These are phyloP conservation scores for Ceratocystiopsis minuta DNA, from an alignment of 2,329 filamentous ascomycete species.

Conservation along the genomic window DNA sequence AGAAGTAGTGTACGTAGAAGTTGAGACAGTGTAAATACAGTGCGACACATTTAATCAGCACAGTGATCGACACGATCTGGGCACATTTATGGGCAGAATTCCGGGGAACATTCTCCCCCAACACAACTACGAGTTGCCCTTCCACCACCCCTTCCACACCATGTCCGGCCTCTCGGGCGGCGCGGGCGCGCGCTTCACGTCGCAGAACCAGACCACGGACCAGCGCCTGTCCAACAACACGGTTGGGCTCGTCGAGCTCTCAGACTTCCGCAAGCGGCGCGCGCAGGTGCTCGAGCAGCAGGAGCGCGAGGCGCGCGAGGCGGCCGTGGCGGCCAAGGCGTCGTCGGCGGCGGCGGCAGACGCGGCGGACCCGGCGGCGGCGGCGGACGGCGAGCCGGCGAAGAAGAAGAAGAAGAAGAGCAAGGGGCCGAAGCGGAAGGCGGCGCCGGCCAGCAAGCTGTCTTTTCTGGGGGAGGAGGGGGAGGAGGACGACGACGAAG, in stretches of 20 bases:
- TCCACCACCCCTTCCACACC: not conserved
- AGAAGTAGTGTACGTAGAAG: slow-evolving; percentile 15
- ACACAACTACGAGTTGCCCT: too few species aligned
- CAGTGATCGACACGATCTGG: too few species aligned
- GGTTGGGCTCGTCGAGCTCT: slow-evolving; percentile 77
- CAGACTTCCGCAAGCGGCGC: slow-evolving; percentile 89
- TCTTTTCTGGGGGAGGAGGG: slow-evolving; percentile 37
- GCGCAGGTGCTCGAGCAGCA: slow-evolving; percentile 87
- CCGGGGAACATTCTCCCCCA: too few species aligned
- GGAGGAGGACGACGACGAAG: slow-evolving; percentile 2
- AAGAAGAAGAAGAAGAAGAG: slow-evolving; percentile 28
- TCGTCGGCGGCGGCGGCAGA: not conserved
- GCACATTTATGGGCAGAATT: too few species aligned
- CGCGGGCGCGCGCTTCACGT: slow-evolving; percentile 45
- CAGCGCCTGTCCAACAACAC: slow-evolving; percentile 72
- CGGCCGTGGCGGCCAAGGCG: slow-evolving; percentile 36
- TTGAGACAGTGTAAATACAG: too few species aligned
- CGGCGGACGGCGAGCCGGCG: slow-evolving; percentile 11
- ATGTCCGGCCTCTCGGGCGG: slow-evolving; percentile 22
- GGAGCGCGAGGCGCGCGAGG: slow-evolving; percentile 60
- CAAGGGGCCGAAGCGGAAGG: slow-evolving; percentile 27
- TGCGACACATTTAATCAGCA: too few species aligned
- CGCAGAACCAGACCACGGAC: slow-evolving; percentile 59
- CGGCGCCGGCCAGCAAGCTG: slow-evolving; percentile 27
- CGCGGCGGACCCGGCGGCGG: not conserved